Base-by-base conservation (phyloP, 2,329 filamentous ascomycete genomes). In the Exserohilum turcica region DNA sequence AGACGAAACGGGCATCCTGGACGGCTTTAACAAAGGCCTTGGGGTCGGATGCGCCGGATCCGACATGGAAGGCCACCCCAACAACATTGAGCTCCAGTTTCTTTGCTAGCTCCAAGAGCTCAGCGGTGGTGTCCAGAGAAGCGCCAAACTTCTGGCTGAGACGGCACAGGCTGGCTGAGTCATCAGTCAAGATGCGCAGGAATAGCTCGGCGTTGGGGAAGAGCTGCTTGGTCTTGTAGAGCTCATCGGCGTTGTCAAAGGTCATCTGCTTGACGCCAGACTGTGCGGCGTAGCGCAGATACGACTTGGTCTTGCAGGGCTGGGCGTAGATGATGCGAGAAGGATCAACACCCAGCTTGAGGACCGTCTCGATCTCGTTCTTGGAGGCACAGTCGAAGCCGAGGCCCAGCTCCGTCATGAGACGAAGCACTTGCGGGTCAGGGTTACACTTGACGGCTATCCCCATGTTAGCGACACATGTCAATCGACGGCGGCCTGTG, bases 381-480 rank as follows among this genome's bases (percentile, higher is more conserved):
- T 97, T 97, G 77, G 93, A 97, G 60, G 94, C 94, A 78, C 94
- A 99, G 78, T 99, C 94, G 76, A 99, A 99, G 69, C 94, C 94
- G 61, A 91, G 92, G 70, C 93, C 94, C 61, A 99, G 84, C 64
- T 86, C 87, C 59, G 91, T 86, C 70, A 99, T 87, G 63, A 99
- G 89, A 72, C 88, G 88, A 63, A 99, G 83, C 60, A 99, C 88
- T 78, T 90, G 87, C 43, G 88, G 85, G 78, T 99, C 93, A 24
- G 93, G 92, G 83, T 99, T 99, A 80, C 94, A 99, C 81, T 99
- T 99, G 82, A 99, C 93, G 65, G 93, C 93, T 93, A 65, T 55
- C 35, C 18, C 28, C 0, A 24, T 44, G 64, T 76, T 51, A 77
- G 71, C 43, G 21, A 27, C 28, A 43, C 12, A 6, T 48, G 43